Conservation (phyloP, 805 yeast genomes). For the Yamadazyma olivae region DNA sequence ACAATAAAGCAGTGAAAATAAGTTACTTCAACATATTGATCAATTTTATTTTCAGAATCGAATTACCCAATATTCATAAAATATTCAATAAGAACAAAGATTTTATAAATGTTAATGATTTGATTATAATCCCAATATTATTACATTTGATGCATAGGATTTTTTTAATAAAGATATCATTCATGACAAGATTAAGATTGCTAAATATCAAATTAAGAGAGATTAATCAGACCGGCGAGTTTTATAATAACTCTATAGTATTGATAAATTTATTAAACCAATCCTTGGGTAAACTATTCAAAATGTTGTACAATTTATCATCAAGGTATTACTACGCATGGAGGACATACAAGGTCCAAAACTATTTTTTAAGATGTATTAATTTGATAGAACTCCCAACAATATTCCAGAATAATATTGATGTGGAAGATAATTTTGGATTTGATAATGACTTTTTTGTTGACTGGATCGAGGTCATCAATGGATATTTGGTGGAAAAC, state of each 20-base stretch:
- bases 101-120: slow-evolving; percentile 4
- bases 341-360: slow-evolving; percentile 32
- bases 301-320: slow-evolving; percentile 33
- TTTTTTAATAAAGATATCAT: slow-evolving; percentile 2
- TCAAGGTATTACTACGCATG: slow-evolving; percentile 61
- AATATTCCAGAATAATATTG: neutral
- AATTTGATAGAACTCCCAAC: neutral
- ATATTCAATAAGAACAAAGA: neutral
- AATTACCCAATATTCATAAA: slow-evolving; percentile 3
- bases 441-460: neutral
- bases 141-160: slow-evolving; percentile 8
- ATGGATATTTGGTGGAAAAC: neutral
- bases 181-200: slow-evolving; percentile 4
- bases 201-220: neutral
- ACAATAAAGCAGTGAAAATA: neutral
- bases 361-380: slow-evolving; percentile 3
- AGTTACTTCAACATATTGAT: slow-evolving; percentile 2
- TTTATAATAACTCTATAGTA: neutral
- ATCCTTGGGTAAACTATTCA: neutral
- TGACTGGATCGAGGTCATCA: neutral
- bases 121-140: slow-evolving; percentile 7
- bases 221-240: neutral
- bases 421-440: neutral
- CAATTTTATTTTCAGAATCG: slow-evolving; percentile 1
- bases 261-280: neutral